These are phyloP conservation scores for Borealophlyctis nickersoniae DNA, from an alignment of 192 early-diverging fungal species.

Conservation along the genomic window DNA sequence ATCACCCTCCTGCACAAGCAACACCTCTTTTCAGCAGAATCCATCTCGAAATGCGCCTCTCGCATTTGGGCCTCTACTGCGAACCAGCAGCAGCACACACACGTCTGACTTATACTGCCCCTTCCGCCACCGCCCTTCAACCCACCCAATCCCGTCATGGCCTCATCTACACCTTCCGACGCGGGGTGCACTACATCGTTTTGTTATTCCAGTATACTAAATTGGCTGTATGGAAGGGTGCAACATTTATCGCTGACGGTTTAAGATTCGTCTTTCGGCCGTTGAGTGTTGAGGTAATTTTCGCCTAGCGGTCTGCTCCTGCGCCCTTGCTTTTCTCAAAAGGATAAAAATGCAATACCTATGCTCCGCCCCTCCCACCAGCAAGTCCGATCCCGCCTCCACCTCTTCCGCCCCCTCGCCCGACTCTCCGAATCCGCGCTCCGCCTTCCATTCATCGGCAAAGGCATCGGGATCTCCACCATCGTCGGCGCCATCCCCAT, in stretches of 20 bases:
- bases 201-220: not conserved
- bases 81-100: too few species aligned
- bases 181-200: not conserved
- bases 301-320: not conserved
- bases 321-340: not conserved
- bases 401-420: slow-evolving; percentile 10
- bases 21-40: too few species aligned
- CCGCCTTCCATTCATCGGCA: slow-evolving; percentile 19
- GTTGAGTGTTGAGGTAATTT: not conserved
- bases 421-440: slow-evolving; percentile 16
- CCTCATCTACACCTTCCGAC: not conserved
- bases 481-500: slow-evolving; percentile 18
- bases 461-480: slow-evolving; percentile 18
- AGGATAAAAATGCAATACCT: not conserved
- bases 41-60: too few species aligned
- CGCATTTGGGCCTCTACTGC: too few species aligned
- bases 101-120: too few species aligned
- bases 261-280: not conserved
- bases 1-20: too few species aligned
- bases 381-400: slow-evolving; percentile 24
- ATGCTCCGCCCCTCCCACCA: not conserved
- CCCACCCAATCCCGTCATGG: not conserved
- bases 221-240: not conserved
- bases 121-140: not conserved
- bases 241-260: not conserved